Conservation (phyloP, 352 stramenopile species). For the Elongisporangium anandrum region DNA sequence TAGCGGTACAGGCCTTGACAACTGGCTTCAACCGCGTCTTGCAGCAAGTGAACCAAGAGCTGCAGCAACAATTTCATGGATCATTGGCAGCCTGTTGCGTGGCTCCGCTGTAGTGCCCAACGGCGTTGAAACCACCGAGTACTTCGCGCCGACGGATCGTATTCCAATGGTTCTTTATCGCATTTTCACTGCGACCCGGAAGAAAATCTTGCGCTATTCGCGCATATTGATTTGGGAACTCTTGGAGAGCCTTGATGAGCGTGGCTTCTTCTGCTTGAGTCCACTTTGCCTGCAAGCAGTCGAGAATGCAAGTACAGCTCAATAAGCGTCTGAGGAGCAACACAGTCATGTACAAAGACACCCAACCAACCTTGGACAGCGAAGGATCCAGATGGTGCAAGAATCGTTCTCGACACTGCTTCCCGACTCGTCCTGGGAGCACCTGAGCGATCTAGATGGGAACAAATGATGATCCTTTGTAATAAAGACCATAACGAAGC, state of each 20-base stretch:
- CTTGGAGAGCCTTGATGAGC: conserved; percentile 8
- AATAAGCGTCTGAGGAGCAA: not conserved
- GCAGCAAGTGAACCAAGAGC: conserved; percentile 50
- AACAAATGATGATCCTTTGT: conserved; percentile 3
- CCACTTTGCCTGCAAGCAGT: conserved; percentile 34
- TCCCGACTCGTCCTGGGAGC: conserved; percentile 55
- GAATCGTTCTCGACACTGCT: conserved; percentile 73
- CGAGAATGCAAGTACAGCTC: not conserved
- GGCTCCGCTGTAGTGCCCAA: conserved; percentile 22
- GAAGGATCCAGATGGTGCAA: conserved; percentile 52
- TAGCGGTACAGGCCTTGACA: conserved; percentile 8
- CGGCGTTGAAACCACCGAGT: not conserved
- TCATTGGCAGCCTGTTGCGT: conserved; percentile 31
- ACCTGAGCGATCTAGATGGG: conserved; percentile 38
- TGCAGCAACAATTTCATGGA: conserved; percentile 42
- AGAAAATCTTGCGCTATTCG: conserved; percentile 35
- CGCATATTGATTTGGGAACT: conserved; percentile 17
- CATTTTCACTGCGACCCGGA: conserved; percentile 47
- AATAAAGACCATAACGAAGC: not conserved
- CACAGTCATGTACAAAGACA: not conserved
- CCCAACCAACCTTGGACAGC: conserved; percentile 30
- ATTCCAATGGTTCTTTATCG: conserved; percentile 72
- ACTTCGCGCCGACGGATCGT: conserved; percentile 16
- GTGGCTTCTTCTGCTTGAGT: conserved; percentile 36
- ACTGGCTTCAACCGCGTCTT: conserved; percentile 62